Base-by-base conservation (phyloP, 148 eudicot genomes). In the Cornus florida region DNA sequence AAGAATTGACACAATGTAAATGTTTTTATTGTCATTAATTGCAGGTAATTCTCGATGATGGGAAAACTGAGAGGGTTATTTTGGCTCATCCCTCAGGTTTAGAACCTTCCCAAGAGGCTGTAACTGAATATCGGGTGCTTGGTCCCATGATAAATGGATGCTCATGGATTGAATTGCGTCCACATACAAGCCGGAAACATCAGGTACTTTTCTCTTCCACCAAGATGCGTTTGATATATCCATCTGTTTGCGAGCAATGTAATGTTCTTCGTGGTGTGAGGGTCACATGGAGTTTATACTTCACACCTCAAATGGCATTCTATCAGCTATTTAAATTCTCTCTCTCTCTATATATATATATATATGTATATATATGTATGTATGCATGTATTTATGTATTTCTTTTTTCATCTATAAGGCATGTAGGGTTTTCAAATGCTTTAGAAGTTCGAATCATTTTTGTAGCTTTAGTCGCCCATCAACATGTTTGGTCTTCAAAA, bases 71-170 rank as follows among this genome's bases (percentile, higher is more conserved):
- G 87, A 90, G 94, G 84, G 94, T 95, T 19, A 88, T 95, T 72
- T 76, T 95, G 85, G 91, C 98, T 67, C 86, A 89, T 80, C 75
- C 79, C 71, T 87, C 89, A 59, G 90, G 90, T 81, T 72, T 95
- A 74, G 98, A 93, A 86, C 83, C 90, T 83, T 92, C 88, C 72
- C 94, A 89, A 72, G 97, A 93, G 87, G 97, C 98, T 74, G 69
- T 92, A 72, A 95, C 98, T 33, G 97, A 95, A 82, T 95, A 95
- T 75, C 87, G 97, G 41, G 90, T 95, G 46, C 97, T 95, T 84
- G 98, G 98, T 67, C 98, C 98, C 14, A 90, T 84, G 86, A 92
- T 95, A 66, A 95, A 91, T 86, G 98, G 98, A 70, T 95, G 98
- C 80, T 90, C 97, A 35, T 95, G 98, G 98, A 77, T 95, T 75